Evolutionary conservation across 2,329 filamentous ascomycete genomes (phyloP), one percentile per base, ranked within the genome.

Genomic region (Metarhizium robertsii): DNA sequence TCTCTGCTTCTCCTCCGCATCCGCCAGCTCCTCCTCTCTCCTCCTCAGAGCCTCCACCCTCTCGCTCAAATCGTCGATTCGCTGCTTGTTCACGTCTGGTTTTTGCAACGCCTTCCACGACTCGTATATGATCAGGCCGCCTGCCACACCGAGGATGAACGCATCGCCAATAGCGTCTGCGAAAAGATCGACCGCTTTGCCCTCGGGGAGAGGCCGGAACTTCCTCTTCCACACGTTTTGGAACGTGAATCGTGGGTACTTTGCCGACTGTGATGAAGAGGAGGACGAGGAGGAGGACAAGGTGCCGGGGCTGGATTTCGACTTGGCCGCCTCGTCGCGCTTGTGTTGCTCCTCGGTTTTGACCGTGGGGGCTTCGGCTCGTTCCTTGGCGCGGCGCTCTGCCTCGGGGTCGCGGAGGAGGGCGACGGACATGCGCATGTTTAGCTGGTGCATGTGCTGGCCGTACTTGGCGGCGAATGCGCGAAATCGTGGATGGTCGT

Each of bases 131-230:
- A 86, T 77, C 52, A 86, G 66, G 20, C 68, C 75, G 14, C 74
- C 71, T 6, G 81, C 83, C 30, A 86, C 81, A 6, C 75, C 64
- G 20, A 86, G 73, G 57, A 86, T 85, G 64, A 86, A 86, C 16
- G 73, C 71, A 60, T 86, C 83, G 45, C 83, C 83, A 52, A 83
- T 71, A 16, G 86, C 83, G 62, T 86, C 83, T 46, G 83, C 84
- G 61, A 86, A 86, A 7, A 86, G 69, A 62, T 86, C 83, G 11
- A 86, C 83, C 8, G 83, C 83, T 68, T 86, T 86, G 16, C 68
- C 74, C 64, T 86, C 83, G 10, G 83, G 81, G n/a, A 86, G 70
- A 6, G 82, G 68, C 53, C 83, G 73, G 64, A 86, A 86, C 63
- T 80, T 82, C 57, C 83, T 78, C 57, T 65, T 77, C 83, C 84